A percentile compares a stretch with the other conserved stretches of the same genome.
Conservation (phyloP, 2,329 filamentous ascomycete genomes). For the Alternaria infectoria region DNA sequence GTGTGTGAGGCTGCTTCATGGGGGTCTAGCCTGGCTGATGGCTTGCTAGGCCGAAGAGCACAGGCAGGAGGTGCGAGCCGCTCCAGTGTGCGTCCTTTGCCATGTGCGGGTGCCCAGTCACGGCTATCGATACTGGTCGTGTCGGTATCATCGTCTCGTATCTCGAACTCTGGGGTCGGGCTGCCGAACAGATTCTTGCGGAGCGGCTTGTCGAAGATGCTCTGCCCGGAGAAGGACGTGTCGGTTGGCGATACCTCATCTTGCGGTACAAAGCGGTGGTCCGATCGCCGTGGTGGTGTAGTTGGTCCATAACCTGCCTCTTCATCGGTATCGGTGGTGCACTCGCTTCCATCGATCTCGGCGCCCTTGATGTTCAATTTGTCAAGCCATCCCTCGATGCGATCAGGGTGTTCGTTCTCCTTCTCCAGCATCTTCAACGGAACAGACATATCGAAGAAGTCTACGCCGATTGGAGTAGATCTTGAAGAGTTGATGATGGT, state of each 20-base stretch:
- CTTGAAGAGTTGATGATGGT: background rate
- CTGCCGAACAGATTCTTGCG: background rate
- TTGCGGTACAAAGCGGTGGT: background rate
- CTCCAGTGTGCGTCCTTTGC: background rate
- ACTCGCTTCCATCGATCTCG: background rate
- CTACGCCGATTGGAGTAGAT: background rate
- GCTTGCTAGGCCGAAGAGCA: background rate
- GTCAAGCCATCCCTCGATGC: slow-evolving; percentile 8
- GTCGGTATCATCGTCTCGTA: slow-evolving; percentile 9
- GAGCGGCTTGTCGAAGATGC: slow-evolving; percentile 28
- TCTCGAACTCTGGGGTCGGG: background rate
- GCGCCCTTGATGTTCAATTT: background rate
- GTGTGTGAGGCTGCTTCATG: background rate
- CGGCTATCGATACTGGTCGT: slow-evolving; percentile 13
- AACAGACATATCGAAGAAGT: background rate
- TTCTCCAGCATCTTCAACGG: background rate
- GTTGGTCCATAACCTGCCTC: background rate
- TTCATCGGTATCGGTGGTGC: background rate
- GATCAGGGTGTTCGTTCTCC: background rate
- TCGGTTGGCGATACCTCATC: slow-evolving; percentile 32
- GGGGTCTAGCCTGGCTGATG: background rate
- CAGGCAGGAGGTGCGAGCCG: background rate
- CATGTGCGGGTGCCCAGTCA: background rate
- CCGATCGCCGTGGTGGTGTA: background rate
- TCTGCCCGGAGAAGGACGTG: slow-evolving; percentile 27